Evolutionary conservation across 1,284 basidiomycete genomes (phyloP), one percentile per base, ranked within the genome.

Genomic region (Rhodofomes roseus): DNA sequence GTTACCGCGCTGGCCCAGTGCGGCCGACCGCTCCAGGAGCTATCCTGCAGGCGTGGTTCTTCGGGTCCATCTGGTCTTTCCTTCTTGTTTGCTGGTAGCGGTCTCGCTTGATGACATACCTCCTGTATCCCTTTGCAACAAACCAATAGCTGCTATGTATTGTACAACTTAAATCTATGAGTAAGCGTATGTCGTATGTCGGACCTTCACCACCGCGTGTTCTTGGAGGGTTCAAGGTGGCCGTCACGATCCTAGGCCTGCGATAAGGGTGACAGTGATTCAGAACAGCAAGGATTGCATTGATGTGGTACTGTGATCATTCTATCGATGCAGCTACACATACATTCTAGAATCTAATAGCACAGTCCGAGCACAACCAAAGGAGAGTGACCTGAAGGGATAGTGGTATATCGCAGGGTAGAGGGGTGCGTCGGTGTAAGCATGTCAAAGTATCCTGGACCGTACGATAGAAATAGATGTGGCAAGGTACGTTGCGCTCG

Each of bases 61-160:
- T 52, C 57, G 56, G 57, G 54, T 41, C 57, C 51, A 60, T 56
- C 58, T 62, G 54, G 55, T 55, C 61, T 25, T 51, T n/a, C 31
- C 11, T 58, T 43, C 55, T 58, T 53, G 53, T 60, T 60, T 55
- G 58, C 60, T 59, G 65, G 63, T 60, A 58, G 41, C 36, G 43
- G 55, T 43, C 50, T 61, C 40, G 29, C 58, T 54, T 60, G 44
- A 57, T 50, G 55, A 54, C 36, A 56, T 62, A 56, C 46, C 52
- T 50, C 31, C 60, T 63, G 59, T 60, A 60, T 58, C 51, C n/a
- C 57, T 57, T 56, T 51, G 23, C 34, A 44, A 56, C 51, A 53
- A 58, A 50, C 56, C 55, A 52, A 27, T 58, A 64, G 57, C 63
- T 60, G 58, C 57, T 60, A 18, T 64, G 63, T 64, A 64, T 64